Base-by-base conservation (phyloP, 768 basidiomycete species). In the Mycena epipterygia region DNA sequence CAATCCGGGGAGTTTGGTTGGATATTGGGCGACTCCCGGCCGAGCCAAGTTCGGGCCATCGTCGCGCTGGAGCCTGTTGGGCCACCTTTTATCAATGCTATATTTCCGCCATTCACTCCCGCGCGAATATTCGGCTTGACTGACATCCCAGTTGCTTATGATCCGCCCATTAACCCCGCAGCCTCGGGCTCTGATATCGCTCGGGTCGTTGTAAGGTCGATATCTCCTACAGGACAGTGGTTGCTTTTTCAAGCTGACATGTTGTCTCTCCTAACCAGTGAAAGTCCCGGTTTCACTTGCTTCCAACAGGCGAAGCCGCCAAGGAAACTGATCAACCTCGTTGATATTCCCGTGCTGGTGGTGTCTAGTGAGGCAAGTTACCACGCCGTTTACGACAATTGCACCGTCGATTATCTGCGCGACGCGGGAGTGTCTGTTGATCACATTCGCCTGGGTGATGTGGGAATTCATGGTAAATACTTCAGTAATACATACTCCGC, bases 341-440 rank as follows among this genome's bases (percentile, higher is more conserved):
- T 75, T 5, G 52, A 75, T 19, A 78, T 84, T 42, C 83, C 82
- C 2, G 79, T 82, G n/a, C 76, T 84, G 12, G 53, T 80, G 25
- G 76, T 84, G 61, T 83, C 83, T 6, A 79, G 80, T 1, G 80
- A 84, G 44, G 62, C 82, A 39, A 78, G 82, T 48, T 84, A 81
- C 42, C 83, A 84, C 61, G 75, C 80, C 5, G 74, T 81, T 37
- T 84, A 83, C 64, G 83, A 84, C 52, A 71, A 78, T 30, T 79
- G 76, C 70, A 80, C 79, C 0, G 81, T 79, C 30, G 75, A 74
- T 42, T 84, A 78, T 70, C 73, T 84, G 60, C 68, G 56, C 23
- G 76, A 80, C 27, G 83, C 79, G 0, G 83, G 82, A 0, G 82
- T 83, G 35, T 63, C 68, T 11, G 81, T 83, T 6, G 77, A 79